Evolutionary conservation across 352 stramenopile genomes (phyloP), one percentile per base, ranked within the genome.

Genomic region (Phytopythium kandeliae): DNA sequence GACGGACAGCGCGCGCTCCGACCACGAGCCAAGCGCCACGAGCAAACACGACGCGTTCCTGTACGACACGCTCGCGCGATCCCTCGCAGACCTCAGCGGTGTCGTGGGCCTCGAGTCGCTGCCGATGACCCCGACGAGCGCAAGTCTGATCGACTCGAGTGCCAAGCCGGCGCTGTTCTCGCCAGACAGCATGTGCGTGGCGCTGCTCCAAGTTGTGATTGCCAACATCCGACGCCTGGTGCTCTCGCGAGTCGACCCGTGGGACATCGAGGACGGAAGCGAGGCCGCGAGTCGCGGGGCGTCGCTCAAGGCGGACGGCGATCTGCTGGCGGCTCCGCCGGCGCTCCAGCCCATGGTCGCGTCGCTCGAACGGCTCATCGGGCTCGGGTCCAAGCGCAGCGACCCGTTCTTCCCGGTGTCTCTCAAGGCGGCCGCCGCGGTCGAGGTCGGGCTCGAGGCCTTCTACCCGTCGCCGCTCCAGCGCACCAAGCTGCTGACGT

Each of bases 381-480:
- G 75, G 2, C 69, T 95, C 17, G 82, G 78, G 11, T 79, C 82
- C 3, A 95, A 93, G 49, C 74, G 82, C 13, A 89, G 68, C 13
- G 82, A 93, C 58, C 52, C 66, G 48, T 89, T 93, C 44, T 95
- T 93, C 55, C 62, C 71, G 0, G 58, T 95, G 5, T 95, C 85
- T 8, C 62, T 95, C 36, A 89, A 95, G 61, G 85, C 85, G 41
- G 85, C 85, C 6, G 85, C 78, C 19, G 80, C 80, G 0, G 78
- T 95, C 28, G 85, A 95, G 55, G 82, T 92, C 33, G 85, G 85
- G 19, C 90, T 90, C 48, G 85, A 95, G 64, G 82, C 75, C 0
- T 93, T 95, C 55, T 90, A 95, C 47, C 82, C 85, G 28, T 93
- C 82, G 22, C 66, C 82, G n/a, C 67, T 93, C 21, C 81, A 92